phyloP scores from a whole-genome alignment of 805 yeast genomes.

The Metschnikowia lachancei region DNA sequence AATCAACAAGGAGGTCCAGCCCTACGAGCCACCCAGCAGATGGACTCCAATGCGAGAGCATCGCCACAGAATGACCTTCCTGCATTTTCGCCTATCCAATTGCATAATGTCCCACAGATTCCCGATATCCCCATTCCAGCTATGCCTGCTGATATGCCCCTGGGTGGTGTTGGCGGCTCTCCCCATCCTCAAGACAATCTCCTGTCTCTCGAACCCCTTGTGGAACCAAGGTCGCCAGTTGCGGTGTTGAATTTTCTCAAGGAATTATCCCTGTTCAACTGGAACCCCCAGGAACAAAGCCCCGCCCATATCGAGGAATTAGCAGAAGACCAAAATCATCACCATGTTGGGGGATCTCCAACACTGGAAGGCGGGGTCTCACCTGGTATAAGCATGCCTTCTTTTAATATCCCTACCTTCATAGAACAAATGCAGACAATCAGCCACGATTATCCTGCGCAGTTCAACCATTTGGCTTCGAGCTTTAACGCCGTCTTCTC shows the following conservation, averaged over 20 bases:
- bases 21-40: no score
- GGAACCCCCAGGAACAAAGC: slow-evolving; percentile 1
- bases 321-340: background rate
- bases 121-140: no score
- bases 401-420: slow-evolving; percentile 16
- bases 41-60: no score
- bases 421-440: slow-evolving; percentile 16
- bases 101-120: no score
- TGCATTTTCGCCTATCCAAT: no score
- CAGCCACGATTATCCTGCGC: slow-evolving; percentile 10
- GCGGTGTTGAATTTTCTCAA: slow-evolving; percentile 27
- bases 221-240: slow-evolving; percentile 21
- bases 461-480: slow-evolving; percentile 13
- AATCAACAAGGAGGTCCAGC: no score
- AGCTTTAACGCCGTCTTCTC: slow-evolving; percentile 23
- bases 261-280: slow-evolving; percentile 21
- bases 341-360: background rate
- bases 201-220: slow-evolving; percentile 5
- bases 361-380: background rate
- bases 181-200: background rate
- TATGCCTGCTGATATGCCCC: no score
- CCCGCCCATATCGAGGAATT: slow-evolving; percentile 4
- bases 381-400: background rate
- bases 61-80: no score
- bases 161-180: background rate